phyloP scores from a whole-genome alignment of 1,284 basidiomycete genomes.

The Testicularia cyperi region DNA sequence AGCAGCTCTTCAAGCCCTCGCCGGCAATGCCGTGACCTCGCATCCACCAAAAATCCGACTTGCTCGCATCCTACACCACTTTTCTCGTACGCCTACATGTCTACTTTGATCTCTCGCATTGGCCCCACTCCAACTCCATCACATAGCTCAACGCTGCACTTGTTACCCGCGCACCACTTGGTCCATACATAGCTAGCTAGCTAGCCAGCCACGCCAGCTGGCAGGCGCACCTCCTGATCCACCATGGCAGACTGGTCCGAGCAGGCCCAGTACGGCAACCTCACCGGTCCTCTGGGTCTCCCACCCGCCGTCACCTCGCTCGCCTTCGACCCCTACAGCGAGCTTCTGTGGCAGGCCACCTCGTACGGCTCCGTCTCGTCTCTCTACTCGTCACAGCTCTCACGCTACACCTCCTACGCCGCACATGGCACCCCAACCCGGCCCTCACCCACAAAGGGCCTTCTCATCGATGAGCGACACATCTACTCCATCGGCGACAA shows the following conservation, averaged over 20 bases:
- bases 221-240: not conserved
- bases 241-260: slow-evolving; percentile 55
- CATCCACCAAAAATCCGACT: too few species aligned
- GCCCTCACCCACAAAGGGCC: slow-evolving; percentile 49
- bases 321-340: slow-evolving; percentile 84
- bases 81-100: too few species aligned
- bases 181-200: too few species aligned
- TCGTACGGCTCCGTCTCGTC: slow-evolving; percentile 74
- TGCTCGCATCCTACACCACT: too few species aligned
- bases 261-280: slow-evolving; percentile 46
- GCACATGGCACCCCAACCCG: slow-evolving; percentile 66
- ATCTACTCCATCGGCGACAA: slow-evolving; percentile 59
- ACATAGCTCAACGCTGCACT: too few species aligned
- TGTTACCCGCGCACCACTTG: too few species aligned
- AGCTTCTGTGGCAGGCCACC: slow-evolving; percentile 83
- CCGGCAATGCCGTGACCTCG: too few species aligned
- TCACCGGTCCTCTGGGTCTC: slow-evolving; percentile 45
- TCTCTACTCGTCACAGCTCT: slow-evolving; percentile 70
- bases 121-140: too few species aligned
- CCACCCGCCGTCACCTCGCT: slow-evolving; percentile 61
- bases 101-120: too few species aligned
- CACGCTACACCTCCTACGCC: slow-evolving; percentile 66
- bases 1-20: too few species aligned
- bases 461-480: slow-evolving; percentile 58
- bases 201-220: too few species aligned